Base-by-base conservation (phyloP, 495 filamentous ascomycete genomes). In the Massariosphaeria phaeospora region DNA sequence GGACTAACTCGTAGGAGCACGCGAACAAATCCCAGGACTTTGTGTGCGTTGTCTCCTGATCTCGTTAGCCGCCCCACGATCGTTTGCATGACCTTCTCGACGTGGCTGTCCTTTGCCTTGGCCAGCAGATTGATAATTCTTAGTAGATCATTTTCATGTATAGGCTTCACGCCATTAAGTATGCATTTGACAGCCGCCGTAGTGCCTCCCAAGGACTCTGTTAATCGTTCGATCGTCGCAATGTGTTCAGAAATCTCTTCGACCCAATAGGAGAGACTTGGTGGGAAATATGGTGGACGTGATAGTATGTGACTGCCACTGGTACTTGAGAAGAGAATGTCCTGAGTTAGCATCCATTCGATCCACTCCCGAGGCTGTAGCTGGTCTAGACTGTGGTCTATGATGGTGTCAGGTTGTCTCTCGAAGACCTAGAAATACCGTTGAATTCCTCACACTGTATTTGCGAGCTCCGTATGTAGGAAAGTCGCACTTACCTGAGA, bases 31-130 rank as follows among this genome's bases (percentile, higher is more conserved):
- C 34, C 31, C 2, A 39, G 11, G 15, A 63, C 27, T n/a, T 58
- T 38, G 6, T 11, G 38, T 17, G 43, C 47, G 27, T 62, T 57
- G 11, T 29, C 18, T 9, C 49, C 54, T 10, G 50, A 25, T 15
- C 6, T 21, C 23, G 38, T 17, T 17, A 63, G 24, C 2, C 31
- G 18, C 18, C 43, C 44, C 10, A 35, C 26, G 13, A 54, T 46
- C 7, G 5, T 36, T 17, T 58, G 54, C 59, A 58, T 55, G 21
- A 58, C 18, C 17, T 24, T 43, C 29, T 63, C 59, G 7, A 35
- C 44, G 3, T 42, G 48, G 26, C 15, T 8, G 2, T 46, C 49
- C 3, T 35, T 15, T 6, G 39, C 35, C 9, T 23, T 4, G 9
- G 2, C 31, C 18, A 63, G 25, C 0, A 30, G 9, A 9, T 55